Conservation (phyloP, 2,329 filamentous ascomycete genomes). For the Leptographium radiaticola region DNA sequence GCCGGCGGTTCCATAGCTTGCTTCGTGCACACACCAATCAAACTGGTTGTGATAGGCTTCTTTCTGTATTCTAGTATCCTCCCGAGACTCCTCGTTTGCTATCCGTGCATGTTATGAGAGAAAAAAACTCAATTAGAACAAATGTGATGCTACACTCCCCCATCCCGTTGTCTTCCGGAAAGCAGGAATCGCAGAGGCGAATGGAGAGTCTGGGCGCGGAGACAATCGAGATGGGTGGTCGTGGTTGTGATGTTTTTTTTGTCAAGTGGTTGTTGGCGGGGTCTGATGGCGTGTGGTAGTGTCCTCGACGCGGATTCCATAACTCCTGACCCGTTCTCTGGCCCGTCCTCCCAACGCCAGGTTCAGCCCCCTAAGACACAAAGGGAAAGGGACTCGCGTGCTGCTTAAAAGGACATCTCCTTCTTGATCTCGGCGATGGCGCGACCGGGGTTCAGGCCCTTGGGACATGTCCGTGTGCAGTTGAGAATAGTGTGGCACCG, state of each 20-base stretch:
- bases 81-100: neutral
- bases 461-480: constrained; percentile 94
- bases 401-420: constrained; percentile 56
- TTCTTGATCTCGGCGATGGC: constrained; percentile 99
- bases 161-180: neutral
- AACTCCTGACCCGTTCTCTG: neutral
- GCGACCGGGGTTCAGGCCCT: constrained; percentile 90
- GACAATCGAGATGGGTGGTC: neutral
- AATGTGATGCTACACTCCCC: neutral
- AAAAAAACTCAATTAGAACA: neutral
- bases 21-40: too few relatives aligned
- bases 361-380: neutral
- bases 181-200: neutral
- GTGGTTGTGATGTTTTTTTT: neutral
- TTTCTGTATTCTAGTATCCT: neutral
- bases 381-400: too few relatives aligned
- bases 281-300: neutral
- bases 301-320: neutral
- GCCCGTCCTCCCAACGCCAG: neutral
- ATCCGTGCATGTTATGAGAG: neutral
- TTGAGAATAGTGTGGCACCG: constrained; percentile 99
- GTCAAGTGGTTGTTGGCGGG: neutral
- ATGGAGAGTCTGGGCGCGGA: neutral
- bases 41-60: neutral
- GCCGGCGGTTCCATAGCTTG: too few relatives aligned